Evolutionary conservation across 768 basidiomycete species (phyloP).

Genomic region (Naganishia vaughanmartiniae): DNA sequence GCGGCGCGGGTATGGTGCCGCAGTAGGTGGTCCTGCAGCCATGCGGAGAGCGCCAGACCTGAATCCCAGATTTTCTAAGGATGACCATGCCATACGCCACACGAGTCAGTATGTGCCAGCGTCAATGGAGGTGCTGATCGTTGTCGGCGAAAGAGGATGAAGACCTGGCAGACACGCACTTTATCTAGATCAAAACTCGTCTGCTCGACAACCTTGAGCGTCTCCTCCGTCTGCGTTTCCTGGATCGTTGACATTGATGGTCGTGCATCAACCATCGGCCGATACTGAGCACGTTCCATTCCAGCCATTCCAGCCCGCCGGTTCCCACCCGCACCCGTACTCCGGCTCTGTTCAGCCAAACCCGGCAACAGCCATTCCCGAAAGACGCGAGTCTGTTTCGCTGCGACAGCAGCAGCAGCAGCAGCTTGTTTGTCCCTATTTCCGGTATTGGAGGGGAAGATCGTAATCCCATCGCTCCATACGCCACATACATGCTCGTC

Average conservation of each 20-base stretch:
- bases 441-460: constrained; percentile 21
- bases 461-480: constrained; percentile 44
- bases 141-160: too few relatives aligned
- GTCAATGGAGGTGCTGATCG: too few relatives aligned
- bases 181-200: constrained; percentile 92
- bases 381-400: constrained; percentile 28
- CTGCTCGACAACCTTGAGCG: constrained; percentile 67
- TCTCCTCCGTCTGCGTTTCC: constrained; percentile 39
- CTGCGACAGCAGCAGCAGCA: constrained; percentile 56
- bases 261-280: constrained; percentile 18
- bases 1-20: background rate
- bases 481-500: constrained; percentile 37
- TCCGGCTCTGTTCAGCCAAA: background rate
- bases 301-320: background rate
- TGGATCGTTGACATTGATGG: background rate
- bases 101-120: too few relatives aligned
- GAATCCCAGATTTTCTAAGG: constrained; percentile 94
- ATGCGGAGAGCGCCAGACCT: constrained; percentile 78
- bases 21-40: constrained; percentile 56
- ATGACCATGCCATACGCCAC: background rate
- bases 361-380: constrained; percentile 13
- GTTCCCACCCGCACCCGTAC: background rate
- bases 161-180: constrained; percentile 54
- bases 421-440: constrained; percentile 60
- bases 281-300: too few relatives aligned